phyloP scores from a whole-genome alignment of 2,329 filamentous ascomycete species.

The Rugonectria rugulosa region DNA sequence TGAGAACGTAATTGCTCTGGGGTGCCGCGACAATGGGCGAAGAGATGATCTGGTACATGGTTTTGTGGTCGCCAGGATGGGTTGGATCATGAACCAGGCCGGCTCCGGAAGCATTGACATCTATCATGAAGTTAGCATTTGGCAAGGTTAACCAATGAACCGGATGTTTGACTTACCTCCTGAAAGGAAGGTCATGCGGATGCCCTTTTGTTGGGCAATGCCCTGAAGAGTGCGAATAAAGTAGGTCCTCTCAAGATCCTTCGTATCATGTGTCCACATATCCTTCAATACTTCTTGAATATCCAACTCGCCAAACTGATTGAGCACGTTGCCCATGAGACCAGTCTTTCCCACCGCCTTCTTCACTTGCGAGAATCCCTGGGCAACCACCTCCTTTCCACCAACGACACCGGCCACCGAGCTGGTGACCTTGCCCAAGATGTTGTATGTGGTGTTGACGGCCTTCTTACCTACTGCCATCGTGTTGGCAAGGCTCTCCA shows the following conservation, averaged over 20 bases:
- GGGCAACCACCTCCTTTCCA: conserved; percentile 89
- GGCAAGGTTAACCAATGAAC: background rate
- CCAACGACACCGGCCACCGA: conserved; percentile 95
- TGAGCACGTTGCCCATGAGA: conserved; percentile 93
- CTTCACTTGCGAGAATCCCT: conserved; percentile 94
- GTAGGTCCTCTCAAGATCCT: conserved; percentile 96
- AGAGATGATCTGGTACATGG: conserved; percentile 98
- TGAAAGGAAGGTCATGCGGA: conserved; percentile 96
- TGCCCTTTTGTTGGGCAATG: conserved; percentile 92
- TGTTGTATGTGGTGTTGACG: conserved; percentile 94
- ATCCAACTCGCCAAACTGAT: conserved; percentile 95
- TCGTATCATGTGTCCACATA: conserved; percentile 97
- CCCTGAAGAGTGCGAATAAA: conserved; percentile 94
- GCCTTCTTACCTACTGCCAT: conserved; percentile 96
- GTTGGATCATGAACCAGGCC: conserved; percentile 93
- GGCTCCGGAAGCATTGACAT: conserved; percentile 89
- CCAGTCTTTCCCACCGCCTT: conserved; percentile 95
- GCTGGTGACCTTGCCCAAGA: conserved; percentile 93
- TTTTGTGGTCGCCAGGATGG: conserved; percentile 93
- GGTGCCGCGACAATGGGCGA: conserved; percentile 92
- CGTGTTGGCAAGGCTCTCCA: conserved; percentile 90
- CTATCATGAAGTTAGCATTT: conserved; percentile 48
- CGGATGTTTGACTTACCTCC: conserved; percentile 75
- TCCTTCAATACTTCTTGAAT: conserved; percentile 93
- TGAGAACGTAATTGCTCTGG: conserved; percentile 83